Conservation (phyloP, 768 basidiomycete genomes). For the Phallus indusiatus region DNA sequence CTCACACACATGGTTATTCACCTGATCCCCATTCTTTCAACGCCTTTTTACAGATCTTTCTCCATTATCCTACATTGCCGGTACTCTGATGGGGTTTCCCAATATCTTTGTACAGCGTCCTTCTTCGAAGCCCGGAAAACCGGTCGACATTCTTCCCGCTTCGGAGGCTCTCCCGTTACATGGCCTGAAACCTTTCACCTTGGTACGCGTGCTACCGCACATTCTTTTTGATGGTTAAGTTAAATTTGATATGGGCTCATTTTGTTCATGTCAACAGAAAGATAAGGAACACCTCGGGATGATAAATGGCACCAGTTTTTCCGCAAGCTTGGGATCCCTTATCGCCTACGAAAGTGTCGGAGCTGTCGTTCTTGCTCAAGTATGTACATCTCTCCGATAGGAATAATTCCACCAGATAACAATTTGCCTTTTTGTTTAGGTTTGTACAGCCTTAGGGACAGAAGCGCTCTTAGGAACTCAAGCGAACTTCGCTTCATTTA, state of each 20-base stretch:
- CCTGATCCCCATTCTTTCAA: neutral
- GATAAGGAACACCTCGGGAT: constrained; percentile 71
- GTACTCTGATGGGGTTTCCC: constrained; percentile 69
- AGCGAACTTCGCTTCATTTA: constrained; percentile 69
- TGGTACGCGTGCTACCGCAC: constrained; percentile 26
- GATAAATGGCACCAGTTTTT: constrained; percentile 81
- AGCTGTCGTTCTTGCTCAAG: constrained; percentile 22
- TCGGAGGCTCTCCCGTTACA: constrained; percentile 28
- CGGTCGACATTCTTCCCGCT: constrained; percentile 3
- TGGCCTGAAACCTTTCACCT: constrained; percentile 34
- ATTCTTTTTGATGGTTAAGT: constrained; percentile 31
- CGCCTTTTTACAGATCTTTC: constrained; percentile 45
- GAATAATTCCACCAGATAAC: constrained; percentile 14
- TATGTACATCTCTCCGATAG: neutral
- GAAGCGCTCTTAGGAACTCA: constrained; percentile 73
- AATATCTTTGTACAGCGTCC: constrained; percentile 46
- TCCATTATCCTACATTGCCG: constrained; percentile 78
- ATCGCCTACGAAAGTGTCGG: constrained; percentile 59
- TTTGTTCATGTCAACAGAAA: constrained; percentile 36
- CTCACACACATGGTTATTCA: neutral
- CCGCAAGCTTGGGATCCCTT: constrained; percentile 66
- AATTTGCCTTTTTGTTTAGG: constrained; percentile 54
- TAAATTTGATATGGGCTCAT: constrained; percentile 43
- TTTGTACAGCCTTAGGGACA: constrained; percentile 74
- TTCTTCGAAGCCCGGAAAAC: constrained; percentile 6